Base-by-base conservation (phyloP, 1,139 yeast genomes). In the Geotrichum macrosporum region DNA sequence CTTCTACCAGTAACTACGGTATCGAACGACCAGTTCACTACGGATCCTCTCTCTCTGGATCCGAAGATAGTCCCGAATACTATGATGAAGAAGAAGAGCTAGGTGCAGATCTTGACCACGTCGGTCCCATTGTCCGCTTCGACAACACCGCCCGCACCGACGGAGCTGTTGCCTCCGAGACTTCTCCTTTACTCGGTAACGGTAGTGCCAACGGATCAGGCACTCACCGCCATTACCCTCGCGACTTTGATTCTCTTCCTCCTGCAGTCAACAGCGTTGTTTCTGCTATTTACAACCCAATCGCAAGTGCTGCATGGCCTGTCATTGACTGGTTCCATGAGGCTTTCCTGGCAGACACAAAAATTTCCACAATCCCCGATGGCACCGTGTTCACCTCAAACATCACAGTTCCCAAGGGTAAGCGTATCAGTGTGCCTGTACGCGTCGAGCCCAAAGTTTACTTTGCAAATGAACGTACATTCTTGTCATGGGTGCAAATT, bases 381-480 rank as follows among this genome's bases (percentile, higher is more conserved):
- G 95, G 95, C 48, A 87, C 95, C 0, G 79, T 80, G 44, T 89
- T 81, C 63, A 89, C 84, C 61, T 58, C 59, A 19, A 58, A 64
- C 46, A 53, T 67, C 46, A 53, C 55, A 41, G 63, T 64, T 2
- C 98, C 98, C 26, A 79, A 83, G 43, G 88, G 88, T 50, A 94
- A 94, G 69, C 80, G 94, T 68, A 87, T 92, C 56, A 94, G 96
- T 13, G 78, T 94, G 42, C 99, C 99, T 38, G 95, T 96, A 22
- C 78, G 99, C 58, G 95, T 92, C 21, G 99, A 92, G 67, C 99
- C 99, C 55, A 92, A 92, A 69, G 98, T 92, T 20, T 94, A 92
- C 71, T 92, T 92, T 65, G 98, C 98, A 59, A 92, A 92, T 65
- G 99, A 92, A 70, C 84, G 99, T 74, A 92, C 98, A 1, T 92